Evolutionary conservation across 768 basidiomycete genomes (phyloP).

Genomic region (Gloeostereum incarnatum): DNA sequence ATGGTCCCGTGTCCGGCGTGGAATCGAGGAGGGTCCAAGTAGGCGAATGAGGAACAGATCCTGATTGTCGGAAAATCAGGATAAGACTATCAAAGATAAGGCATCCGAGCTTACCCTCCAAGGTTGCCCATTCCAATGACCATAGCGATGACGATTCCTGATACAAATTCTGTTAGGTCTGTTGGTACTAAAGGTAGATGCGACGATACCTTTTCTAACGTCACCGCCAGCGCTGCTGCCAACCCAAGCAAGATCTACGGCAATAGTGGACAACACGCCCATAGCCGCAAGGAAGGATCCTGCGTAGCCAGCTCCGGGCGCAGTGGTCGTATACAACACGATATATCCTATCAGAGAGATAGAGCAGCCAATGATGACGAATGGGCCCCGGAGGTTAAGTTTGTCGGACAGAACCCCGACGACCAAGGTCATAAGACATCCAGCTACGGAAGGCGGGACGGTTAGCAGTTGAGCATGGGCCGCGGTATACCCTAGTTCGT

Average conservation of each 20-base stretch:
- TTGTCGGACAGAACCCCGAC: slow-evolving; percentile 34
- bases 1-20: slow-evolving; percentile 10
- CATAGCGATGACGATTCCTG: slow-evolving; percentile 23
- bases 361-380: slow-evolving; percentile 29
- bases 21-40: slow-evolving; percentile 9
- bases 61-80: background rate
- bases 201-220: background rate
- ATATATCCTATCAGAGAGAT: slow-evolving; percentile 44
- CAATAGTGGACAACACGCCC: slow-evolving; percentile 31
- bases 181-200: background rate
- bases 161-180: slow-evolving; percentile 21
- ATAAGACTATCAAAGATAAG: background rate
- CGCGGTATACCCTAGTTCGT: slow-evolving; percentile 37
- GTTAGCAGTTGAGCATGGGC: slow-evolving; percentile 41
- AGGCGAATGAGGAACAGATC: slow-evolving; percentile 16
- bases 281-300: slow-evolving; percentile 29
- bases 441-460: slow-evolving; percentile 38
- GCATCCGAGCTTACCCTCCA: slow-evolving; percentile 19
- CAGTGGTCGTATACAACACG: slow-evolving; percentile 26
- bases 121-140: slow-evolving; percentile 37
- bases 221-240: slow-evolving; percentile 36
- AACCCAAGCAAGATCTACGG: slow-evolving; percentile 32
- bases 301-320: slow-evolving; percentile 21
- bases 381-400: slow-evolving; percentile 34
- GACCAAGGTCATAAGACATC: slow-evolving; percentile 31